Conservation (phyloP, 1,139 yeast species). For the Komagataea norvegica region DNA sequence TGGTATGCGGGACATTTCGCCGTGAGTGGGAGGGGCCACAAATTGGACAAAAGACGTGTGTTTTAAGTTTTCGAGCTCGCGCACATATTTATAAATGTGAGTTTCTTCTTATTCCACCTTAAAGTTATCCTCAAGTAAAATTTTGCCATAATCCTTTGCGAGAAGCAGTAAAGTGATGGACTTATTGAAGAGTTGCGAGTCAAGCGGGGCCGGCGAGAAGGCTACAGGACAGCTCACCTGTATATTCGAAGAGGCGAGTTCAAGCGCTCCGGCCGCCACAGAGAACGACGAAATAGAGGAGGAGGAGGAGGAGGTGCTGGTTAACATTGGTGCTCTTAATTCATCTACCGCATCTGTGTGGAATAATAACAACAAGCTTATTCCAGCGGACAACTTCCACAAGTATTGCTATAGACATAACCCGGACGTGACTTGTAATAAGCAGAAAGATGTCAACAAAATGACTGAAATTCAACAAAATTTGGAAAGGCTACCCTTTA, state of each 20-base stretch:
- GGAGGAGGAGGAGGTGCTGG: neutral
- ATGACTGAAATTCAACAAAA: slow-evolving; percentile 55
- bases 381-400: slow-evolving; percentile 43
- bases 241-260: neutral
- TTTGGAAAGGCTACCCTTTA: slow-evolving; percentile 52
- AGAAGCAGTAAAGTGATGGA: slow-evolving; percentile 5
- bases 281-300: neutral
- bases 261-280: neutral
- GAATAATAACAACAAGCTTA: slow-evolving; percentile 11
- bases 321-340: slow-evolving; percentile 7
- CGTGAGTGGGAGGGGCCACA: too few relatives aligned
- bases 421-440: slow-evolving; percentile 74
- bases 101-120: too few relatives aligned
- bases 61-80: too few relatives aligned
- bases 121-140: too few relatives aligned
- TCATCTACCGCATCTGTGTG: slow-evolving; percentile 5
- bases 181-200: slow-evolving; percentile 8
- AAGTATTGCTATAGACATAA: slow-evolving; percentile 87
- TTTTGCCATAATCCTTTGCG: too few relatives aligned
- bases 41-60: too few relatives aligned
- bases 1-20: too few relatives aligned
- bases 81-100: too few relatives aligned
- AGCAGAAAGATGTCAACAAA: slow-evolving; percentile 61
- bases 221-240: neutral
- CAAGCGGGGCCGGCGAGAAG: neutral